These are phyloP conservation scores for Aureobasidium subglaciale DNA, from an alignment of 2,329 filamentous ascomycete genomes.

Conservation along the genomic window DNA sequence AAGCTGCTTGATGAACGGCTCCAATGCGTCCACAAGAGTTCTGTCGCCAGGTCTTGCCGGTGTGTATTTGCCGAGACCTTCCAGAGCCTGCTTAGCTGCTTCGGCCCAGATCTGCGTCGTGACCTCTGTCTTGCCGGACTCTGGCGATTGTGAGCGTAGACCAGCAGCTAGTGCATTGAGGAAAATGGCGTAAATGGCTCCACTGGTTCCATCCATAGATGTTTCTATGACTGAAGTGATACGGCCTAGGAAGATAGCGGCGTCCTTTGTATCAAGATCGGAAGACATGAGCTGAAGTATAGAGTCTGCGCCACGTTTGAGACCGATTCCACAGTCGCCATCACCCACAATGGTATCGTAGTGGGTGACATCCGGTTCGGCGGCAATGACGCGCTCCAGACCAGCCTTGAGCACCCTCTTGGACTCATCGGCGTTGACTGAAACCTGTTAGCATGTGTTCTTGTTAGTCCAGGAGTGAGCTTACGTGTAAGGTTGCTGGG, in stretches of 20 bases:
- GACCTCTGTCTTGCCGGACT: conserved; percentile 25
- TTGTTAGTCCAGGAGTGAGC: conserved; percentile 18
- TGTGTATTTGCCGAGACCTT: conserved; percentile 73
- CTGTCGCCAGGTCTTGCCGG: conserved; percentile 83
- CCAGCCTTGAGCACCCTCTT: conserved; percentile 49
- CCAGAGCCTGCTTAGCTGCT: conserved; percentile 64
- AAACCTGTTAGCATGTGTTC: conserved; percentile 1
- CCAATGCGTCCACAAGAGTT: conserved; percentile 81
- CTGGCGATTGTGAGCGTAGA: conserved; percentile 48
- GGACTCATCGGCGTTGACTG: conserved; percentile 46
- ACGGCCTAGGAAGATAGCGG: conserved; percentile 51
- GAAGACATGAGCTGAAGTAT: conserved; percentile 37
- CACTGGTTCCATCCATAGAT: conserved; percentile 67
- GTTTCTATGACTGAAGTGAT: conserved; percentile 60
- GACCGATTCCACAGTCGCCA: conserved; percentile 79
- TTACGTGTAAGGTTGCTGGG: conserved; percentile 48
- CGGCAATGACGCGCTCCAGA: conserved; percentile 55
- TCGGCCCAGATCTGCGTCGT: conserved; percentile 50
- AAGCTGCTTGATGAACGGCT: conserved; percentile 76
- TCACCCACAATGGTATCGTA: conserved; percentile 72
- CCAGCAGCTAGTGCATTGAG: conserved; percentile 73
- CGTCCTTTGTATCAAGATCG: conserved; percentile 44
- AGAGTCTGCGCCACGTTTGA: conserved; percentile 78
- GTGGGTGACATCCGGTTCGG: conserved; percentile 58
- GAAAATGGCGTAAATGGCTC: conserved; percentile 81